A percentile compares a stretch with the other conserved stretches of the same genome.
Evolutionary conservation across 1,284 basidiomycete species (phyloP).

Genomic region (Prillingera fragicola): DNA sequence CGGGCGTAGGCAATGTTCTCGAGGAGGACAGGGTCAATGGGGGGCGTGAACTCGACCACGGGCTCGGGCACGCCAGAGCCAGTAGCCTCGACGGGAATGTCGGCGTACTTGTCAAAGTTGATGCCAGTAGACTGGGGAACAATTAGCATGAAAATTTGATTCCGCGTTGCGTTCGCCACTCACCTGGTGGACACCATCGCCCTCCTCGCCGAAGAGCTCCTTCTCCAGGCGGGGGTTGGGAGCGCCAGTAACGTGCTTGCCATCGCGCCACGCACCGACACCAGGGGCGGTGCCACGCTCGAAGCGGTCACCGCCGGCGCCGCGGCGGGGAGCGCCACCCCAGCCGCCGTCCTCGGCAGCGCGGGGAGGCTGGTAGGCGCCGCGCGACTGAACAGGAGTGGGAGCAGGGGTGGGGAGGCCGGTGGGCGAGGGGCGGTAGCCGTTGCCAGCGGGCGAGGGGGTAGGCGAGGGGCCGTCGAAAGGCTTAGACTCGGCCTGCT

Average conservation of each 20-base stretch:
- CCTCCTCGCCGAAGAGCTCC: constrained; percentile 87
- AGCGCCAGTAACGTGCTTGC: constrained; percentile 72
- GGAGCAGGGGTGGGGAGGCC: constrained; percentile 43
- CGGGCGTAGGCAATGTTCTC: constrained; percentile 91
- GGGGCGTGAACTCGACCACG: constrained; percentile 80
- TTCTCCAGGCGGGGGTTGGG: constrained; percentile 85
- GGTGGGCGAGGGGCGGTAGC: constrained; percentile 35
- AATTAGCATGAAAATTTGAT: constrained; percentile 32
- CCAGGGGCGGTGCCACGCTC: constrained; percentile 54
- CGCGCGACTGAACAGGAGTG: constrained; percentile 48
- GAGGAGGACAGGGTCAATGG: constrained; percentile 85
- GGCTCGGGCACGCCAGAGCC: constrained; percentile 94
- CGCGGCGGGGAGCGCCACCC: constrained; percentile 50
- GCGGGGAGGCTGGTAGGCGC: constrained; percentile 55
- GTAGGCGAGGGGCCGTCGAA: constrained; percentile 21
- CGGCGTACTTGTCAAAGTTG: constrained; percentile 99
- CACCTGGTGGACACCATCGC: constrained; percentile 58
- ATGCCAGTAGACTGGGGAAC: constrained; percentile 89
- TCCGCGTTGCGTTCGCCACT: constrained; percentile 15
- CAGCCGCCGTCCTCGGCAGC: constrained; percentile 52
- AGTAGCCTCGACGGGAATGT: constrained; percentile 98
- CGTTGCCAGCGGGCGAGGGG: constrained; percentile 23
- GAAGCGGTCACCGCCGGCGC: constrained; percentile 48
- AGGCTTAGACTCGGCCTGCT: constrained; percentile 36
- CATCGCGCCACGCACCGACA: constrained; percentile 82